Base-by-base conservation (phyloP, 1,284 basidiomycete species). In the Rhodotorula sp. region DNA sequence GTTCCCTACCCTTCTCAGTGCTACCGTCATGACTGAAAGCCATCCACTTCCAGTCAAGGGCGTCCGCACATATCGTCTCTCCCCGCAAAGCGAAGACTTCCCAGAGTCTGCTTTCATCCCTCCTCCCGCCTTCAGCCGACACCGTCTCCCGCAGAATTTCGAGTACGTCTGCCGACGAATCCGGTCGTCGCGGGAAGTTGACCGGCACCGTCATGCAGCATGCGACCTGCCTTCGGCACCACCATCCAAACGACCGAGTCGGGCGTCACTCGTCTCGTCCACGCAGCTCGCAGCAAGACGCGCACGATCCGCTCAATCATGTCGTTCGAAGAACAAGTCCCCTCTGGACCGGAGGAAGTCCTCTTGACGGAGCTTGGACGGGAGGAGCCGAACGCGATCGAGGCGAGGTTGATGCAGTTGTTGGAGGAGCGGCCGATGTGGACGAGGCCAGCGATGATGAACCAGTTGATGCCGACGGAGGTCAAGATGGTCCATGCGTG, bases 381-480 rank as follows among this genome's bases (percentile, higher is more conserved):
- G 28, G 62, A 24, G 6, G 54, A 59, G 8, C n/a, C 53, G 48
- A 58, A 22, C 18, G 47, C 37, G 40, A 20, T 54, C 13, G 81
- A 84, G 40, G 85, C 83, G 70, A 78, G 92, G n/a, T 80, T 84
- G 72, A 81, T 84, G 79, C 89, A 90, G 57, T 51, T 82, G 79
- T 71, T 81, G 9, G 75, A 85, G 52, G 82, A 89, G 69, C 85
- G 95, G 30, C 92, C 94, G 0, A 83, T 96, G 26, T 99, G 95
- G 94, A 90, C 91, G 2, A 86, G 94, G 20, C 83, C 86, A 63
- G 90, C 90, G 0, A 82, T 98, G 11, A 85, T 91, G 70, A 94
- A 92, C 73, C 91, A 94, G 75, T 87, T 97, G 67, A 82, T 83
- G n/a, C 81, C 85, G 1, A 79, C 83, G 0, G 90, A 93, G 74